Base-by-base conservation (phyloP, 371 early-diverging fungal species). In the Apophysomyces elegans region DNA sequence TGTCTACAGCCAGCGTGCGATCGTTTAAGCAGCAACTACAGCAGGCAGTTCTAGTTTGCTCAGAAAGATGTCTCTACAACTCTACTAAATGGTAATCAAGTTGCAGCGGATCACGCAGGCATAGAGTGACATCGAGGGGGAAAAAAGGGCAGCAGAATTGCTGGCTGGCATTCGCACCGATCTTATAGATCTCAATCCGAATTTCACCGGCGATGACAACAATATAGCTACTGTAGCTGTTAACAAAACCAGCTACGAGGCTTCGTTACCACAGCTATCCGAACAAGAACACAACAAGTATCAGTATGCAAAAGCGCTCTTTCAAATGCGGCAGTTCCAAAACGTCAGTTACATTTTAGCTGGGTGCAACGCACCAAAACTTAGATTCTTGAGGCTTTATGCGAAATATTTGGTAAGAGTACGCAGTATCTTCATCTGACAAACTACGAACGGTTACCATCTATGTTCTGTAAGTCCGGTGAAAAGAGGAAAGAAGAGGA, bases 311-410 rank as follows among this genome's bases (percentile, higher is more conserved):
- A 90, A 90, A 70, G 72, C 88, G 4, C 79, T 88, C 37, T 94
- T 93, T 65, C 88, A 93, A 45, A 67, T 87, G 63, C 84, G 89
- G 62, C 89, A 94, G 61, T 91, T 83, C 64, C 87, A 89, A 69
- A 81, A 89, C 8, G 89, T 85, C 35, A 79, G 81, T 0, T 75
- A 72, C 45, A 61, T 80, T 1, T 73, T 93, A 16, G 71, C 81
- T 50, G 78, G 76, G 9, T 84, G 84, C 43, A 62, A 41, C 2
- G 73, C 79, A 9, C 75, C 83, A 5, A 84, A 84, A 47, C 79
- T 87, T 8, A 69, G 77, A 61, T 94, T 93, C 68, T 68, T 93
- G 47, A 74, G 86, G 47, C 77, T 91, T 5, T 94, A 93, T 69
- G 75, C 93, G 7, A 84, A 82, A 67, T 90, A 86, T 67, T 67